Base-by-base conservation (phyloP, 108 stramenopile species). In the Pseudonitzschia pungens region DNA sequence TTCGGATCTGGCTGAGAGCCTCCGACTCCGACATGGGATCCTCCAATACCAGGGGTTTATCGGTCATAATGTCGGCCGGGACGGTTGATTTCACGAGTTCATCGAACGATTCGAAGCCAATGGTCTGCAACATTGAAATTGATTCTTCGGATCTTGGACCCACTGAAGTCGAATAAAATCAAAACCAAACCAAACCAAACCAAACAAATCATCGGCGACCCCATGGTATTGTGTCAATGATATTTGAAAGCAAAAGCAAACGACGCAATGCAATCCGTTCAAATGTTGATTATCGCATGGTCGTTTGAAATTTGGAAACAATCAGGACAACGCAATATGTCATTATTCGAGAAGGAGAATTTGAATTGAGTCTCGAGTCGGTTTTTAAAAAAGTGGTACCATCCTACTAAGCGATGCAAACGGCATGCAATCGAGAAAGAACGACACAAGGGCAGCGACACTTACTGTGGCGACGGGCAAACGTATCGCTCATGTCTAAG, bases 1-100 rank as follows among this genome's bases (percentile, higher is more conserved):
- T 20, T 57, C 69, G 72, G 70, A 96, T 86, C 32, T 70, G 73
- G 1, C 77, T 28, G 0, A 99, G 82, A 12, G 98, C 99, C 72
- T 98, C 98, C 28, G 94, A 83, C 90, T 99, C 99, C 0, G 92
- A 73, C 64, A 92, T 68, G 27, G 99, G 74, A 2, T 83, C 77
- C 4, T 92, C 91, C 36, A 99, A 77, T n/a, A 84, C 81, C 28
- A 98, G 84, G 8, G 84, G 70, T 55, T 84, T 74, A 40, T 79
- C 60, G 51, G 88, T 73, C 51, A 93, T 84, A 78, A 99, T 99
- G 51, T 85, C 82, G 48, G 83, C 71, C 44, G 99, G 99, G 14
- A 99, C 97, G 29, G 97, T 98, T 24, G 94, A 88, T 53, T 86
- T 84, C 48, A 95, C 84, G 51, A 99, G 87, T 7, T 85, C 85